Evolutionary conservation across 768 basidiomycete genomes (phyloP).

Genomic region (Termitomyces sp.): DNA sequence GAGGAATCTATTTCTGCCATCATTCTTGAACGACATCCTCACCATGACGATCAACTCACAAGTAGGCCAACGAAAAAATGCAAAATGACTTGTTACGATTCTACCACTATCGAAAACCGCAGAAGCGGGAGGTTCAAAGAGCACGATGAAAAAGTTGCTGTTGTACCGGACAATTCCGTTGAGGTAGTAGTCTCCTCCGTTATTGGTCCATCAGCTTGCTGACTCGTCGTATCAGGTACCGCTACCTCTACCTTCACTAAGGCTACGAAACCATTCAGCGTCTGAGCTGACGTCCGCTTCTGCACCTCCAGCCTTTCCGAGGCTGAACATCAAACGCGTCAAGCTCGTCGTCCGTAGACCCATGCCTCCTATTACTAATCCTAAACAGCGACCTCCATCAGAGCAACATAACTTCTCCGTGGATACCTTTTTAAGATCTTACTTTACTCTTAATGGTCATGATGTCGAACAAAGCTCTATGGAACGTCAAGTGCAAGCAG

Average conservation of each 20-base stretch:
- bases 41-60: neutral
- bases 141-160: neutral
- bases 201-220: neutral
- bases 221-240: neutral
- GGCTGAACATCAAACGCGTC: slow-evolving; percentile 53
- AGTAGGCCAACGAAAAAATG: slow-evolving; percentile 7
- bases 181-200: neutral
- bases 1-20: slow-evolving; percentile 5
- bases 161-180: neutral
- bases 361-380: slow-evolving; percentile 56
- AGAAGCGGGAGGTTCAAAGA: slow-evolving; percentile 15
- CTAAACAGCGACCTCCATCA: slow-evolving; percentile 55
- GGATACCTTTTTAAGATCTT: slow-evolving; percentile 55
- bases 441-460: slow-evolving; percentile 44
- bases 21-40: neutral
- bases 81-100: slow-evolving; percentile 8
- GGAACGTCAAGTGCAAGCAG: slow-evolving; percentile 16
- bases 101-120: slow-evolving; percentile 6
- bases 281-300: slow-evolving; percentile 4
- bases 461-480: slow-evolving; percentile 34
- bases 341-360: slow-evolving; percentile 65
- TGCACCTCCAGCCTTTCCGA: slow-evolving; percentile 14
- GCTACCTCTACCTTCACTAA: neutral
- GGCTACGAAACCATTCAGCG: neutral
- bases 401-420: slow-evolving; percentile 52